Evolutionary conservation across 2,329 filamentous ascomycete genomes (phyloP), one percentile per base, ranked within the genome.

Genomic region (Corinectria fuckeliana): DNA sequence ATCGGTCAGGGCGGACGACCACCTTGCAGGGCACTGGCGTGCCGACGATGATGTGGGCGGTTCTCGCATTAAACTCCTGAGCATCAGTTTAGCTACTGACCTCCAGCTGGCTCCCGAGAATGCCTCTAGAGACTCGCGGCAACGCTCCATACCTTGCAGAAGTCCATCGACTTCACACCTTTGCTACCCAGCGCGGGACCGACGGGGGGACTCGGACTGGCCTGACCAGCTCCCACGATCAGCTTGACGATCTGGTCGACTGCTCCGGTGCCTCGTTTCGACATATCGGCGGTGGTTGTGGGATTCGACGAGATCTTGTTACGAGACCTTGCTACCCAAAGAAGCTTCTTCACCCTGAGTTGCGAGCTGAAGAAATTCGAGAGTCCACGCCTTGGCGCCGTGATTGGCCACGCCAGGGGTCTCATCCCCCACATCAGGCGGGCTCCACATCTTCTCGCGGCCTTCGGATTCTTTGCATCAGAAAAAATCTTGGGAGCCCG

Each of bases 151-250:
- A 96, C 94, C 85, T 98, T 98, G 88, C 95, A 98, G 77, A 98
- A 99, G 80, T 99, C 95, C 90, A 99, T 99, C 58, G 91, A 96
- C 83, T 99, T 99, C 63, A 99, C 91, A 83, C 95, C 95, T 82
- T 97, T 98, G 77, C 90, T 94, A 80, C 95, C 95, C 66, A 99
- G 85, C 53, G 95, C 95, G 58, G 95, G 95, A 82, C 95, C 95
- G 72, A 99, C 93, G 4, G 95, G 95, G 30, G 95, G 95, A 79
- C 93, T 96, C 26, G 95, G 95, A 72, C 89, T 94, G 60, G 95
- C 95, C 78, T 97, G 92, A 23, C 95, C 95, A 57, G 95, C 95
- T 71, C 94, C 95, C 62, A 99, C 95, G 68, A 99, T 96, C 77
- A 99, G 86, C 82, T 98, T 99, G 76, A 99, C 93, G 60, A 98